A percentile compares a stretch with the other conserved stretches of the same genome.
Conservation (phyloP, 2,329 filamentous ascomycete species). For the Zymoseptoria ardabiliae region DNA sequence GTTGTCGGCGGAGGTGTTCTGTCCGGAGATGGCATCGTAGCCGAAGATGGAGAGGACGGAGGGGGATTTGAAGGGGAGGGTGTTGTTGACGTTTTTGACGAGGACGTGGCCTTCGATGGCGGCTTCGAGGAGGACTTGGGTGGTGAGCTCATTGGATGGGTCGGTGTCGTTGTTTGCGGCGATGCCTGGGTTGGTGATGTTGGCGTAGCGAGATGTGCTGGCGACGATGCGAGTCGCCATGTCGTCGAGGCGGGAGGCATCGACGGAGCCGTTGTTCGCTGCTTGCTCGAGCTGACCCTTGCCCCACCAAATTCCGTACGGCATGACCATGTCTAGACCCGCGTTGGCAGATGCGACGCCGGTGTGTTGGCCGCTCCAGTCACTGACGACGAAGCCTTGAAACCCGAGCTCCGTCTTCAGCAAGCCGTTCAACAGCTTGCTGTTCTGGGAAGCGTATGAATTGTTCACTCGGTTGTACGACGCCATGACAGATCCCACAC, state of each 20-base stretch:
- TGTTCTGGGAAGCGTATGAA: constrained; percentile 59
- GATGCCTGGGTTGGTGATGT: constrained; percentile 36
- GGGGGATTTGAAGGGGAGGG: constrained; percentile 46
- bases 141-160: constrained; percentile 44
- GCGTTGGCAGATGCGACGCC: constrained; percentile 24
- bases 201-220: constrained; percentile 19
- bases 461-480: constrained; percentile 54
- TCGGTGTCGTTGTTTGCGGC: constrained; percentile 45
- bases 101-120: constrained; percentile 57
- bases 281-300: constrained; percentile 25
- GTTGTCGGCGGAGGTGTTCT: constrained; percentile 9
- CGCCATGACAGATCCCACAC: constrained; percentile 75
- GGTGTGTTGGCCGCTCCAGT: constrained; percentile 34
- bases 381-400: constrained; percentile 40
- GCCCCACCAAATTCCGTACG: constrained; percentile 19
- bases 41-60: constrained; percentile 45
- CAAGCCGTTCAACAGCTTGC: constrained; percentile 58
- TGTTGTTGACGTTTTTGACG: constrained; percentile 51
- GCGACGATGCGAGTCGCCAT: constrained; percentile 30
- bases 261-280: constrained; percentile 27
- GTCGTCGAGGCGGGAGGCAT: constrained; percentile 28
- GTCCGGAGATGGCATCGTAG: constrained; percentile 21
- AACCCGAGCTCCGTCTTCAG: constrained; percentile 54
- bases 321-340: constrained; percentile 32
- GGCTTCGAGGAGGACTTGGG: constrained; percentile 44